Conservation (phyloP, 2,329 filamentous ascomycete species). For the Pseudofabraea citricarpa region DNA sequence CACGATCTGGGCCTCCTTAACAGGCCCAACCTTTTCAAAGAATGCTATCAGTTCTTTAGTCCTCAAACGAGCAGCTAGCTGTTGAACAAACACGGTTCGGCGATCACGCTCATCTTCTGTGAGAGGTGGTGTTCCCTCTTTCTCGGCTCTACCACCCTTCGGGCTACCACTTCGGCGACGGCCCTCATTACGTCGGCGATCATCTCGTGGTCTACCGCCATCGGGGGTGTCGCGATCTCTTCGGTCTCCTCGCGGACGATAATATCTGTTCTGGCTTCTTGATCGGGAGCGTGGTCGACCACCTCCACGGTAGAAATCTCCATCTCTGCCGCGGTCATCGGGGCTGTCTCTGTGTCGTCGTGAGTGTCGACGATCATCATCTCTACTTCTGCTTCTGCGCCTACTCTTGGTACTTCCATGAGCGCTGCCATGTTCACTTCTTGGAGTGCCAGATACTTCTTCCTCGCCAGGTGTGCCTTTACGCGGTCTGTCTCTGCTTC, state of each 20-base stretch:
- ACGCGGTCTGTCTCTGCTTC: slow-evolving; percentile 46
- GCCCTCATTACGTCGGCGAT: slow-evolving; percentile 33
- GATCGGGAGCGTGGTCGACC: slow-evolving; percentile 65
- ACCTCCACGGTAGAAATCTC: slow-evolving; percentile 67
- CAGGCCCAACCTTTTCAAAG: slow-evolving; percentile 90
- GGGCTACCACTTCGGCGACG: slow-evolving; percentile 35
- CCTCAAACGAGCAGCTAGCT: slow-evolving; percentile 88
- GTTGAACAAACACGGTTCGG: slow-evolving; percentile 96
- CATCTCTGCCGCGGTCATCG: slow-evolving; percentile 44
- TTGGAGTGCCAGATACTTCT: slow-evolving; percentile 61
- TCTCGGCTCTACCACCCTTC: slow-evolving; percentile 21
- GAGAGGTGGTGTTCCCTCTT: slow-evolving; percentile 61
- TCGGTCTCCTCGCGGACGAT: slow-evolving; percentile 42
- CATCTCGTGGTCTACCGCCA: slow-evolving; percentile 38
- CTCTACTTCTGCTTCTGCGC: slow-evolving; percentile 73
- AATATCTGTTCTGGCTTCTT: slow-evolving; percentile 61
- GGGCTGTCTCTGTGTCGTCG: slow-evolving; percentile 61
- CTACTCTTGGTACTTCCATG: slow-evolving; percentile 71
- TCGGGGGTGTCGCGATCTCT: slow-evolving; percentile 49
- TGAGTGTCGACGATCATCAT: slow-evolving; percentile 69
- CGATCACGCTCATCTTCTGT: slow-evolving; percentile 96
- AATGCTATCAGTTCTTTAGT: slow-evolving; percentile 91
- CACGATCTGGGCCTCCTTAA: slow-evolving; percentile 97
- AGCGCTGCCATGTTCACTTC: slow-evolving; percentile 69
- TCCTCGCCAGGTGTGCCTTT: slow-evolving; percentile 40